phyloP scores from a whole-genome alignment of 2,329 filamentous ascomycete genomes.

The Laburnicola sp. region DNA sequence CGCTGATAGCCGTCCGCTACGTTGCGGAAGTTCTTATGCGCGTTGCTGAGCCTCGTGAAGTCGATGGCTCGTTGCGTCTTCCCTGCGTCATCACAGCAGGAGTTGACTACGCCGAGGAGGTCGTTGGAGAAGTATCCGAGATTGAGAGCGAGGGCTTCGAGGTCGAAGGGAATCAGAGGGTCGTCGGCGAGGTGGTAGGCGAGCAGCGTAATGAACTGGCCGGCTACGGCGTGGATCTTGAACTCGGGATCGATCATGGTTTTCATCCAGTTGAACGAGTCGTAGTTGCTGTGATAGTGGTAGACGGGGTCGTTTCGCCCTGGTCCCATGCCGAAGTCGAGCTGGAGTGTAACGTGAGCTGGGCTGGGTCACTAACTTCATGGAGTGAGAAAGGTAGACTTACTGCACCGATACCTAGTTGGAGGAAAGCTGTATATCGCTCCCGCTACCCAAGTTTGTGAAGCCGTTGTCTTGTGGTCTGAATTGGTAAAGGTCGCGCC shows the following conservation, averaged over 20 bases:
- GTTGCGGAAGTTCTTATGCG: conserved; percentile 2
- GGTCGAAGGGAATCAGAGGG: conserved; percentile 23
- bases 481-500: conserved; percentile 19
- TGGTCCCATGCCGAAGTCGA: conserved; percentile 23
- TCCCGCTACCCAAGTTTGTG: conserved; percentile 45
- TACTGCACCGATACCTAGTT: conserved; percentile 40
- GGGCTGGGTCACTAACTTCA: not conserved
- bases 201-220: conserved; percentile 23
- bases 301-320: conserved; percentile 23
- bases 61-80: conserved; percentile 5
- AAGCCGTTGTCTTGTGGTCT: conserved; percentile 33
- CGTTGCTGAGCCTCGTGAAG: not conserved
- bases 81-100: not conserved
- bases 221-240: conserved; percentile 22
- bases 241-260: conserved; percentile 28
- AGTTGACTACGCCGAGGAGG: not conserved
- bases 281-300: conserved; percentile 31
- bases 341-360: conserved; percentile 5
- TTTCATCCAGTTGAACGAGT: conserved; percentile 29
- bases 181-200: conserved; percentile 26
- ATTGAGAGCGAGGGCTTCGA: conserved; percentile 24
- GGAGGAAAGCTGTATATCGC: conserved; percentile 49
- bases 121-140: conserved; percentile 13
- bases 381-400: not conserved
- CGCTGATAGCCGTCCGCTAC: conserved; percentile 2